Evolutionary conservation across 164 flowering plant species (phyloP), one percentile per base, ranked within the genome.

Genomic region (Vitis amurensis): DNA sequence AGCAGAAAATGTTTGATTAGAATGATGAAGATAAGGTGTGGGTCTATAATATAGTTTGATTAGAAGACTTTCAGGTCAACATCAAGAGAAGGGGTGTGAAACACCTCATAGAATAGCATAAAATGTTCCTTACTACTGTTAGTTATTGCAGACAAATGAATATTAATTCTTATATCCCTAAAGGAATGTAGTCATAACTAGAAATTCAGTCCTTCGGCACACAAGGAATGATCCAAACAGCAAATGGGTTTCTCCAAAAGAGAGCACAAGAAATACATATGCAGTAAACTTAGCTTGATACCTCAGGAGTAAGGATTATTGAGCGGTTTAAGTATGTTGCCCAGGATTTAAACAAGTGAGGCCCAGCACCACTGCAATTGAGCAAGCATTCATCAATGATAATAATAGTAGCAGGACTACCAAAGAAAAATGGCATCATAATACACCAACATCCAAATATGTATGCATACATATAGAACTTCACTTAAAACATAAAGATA

Each of bases 281-380:
- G 44, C 0, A 0, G 44, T 6, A 3, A 37, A 37, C 4, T 37
- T 37, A 37, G 44, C 44, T 37, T 37, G 44, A 44, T 87, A 91
- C 98, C 98, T 96, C 98, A 31, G 99, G 98, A 37, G 98, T 93
- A 51, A 96, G 92, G 71, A 96, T 81, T 50, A 93, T 91, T 51
- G 99, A 90, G 48, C 97, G 92, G 70, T 96, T 96, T 73, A 91
- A 77, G 73, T 80, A 96, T 37, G 83, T 84, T 30, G 91, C 83
- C 99, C 98, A 96, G 8, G 99, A 96, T 66, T 80, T 89, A 76
- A 96, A 96, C 66, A 96, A 84, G 84, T 89, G 94, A 80, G 97
- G 97, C 48, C 99, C 99, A 70, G 91, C 92, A 73, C 99, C 99
- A 84, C 99, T 96, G 85, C 58, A 67, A 68, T 68, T n/a, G 15